Evolutionary conservation across 208 protist species (phyloP).

Genomic region (Leishmania gerbilli): DNA sequence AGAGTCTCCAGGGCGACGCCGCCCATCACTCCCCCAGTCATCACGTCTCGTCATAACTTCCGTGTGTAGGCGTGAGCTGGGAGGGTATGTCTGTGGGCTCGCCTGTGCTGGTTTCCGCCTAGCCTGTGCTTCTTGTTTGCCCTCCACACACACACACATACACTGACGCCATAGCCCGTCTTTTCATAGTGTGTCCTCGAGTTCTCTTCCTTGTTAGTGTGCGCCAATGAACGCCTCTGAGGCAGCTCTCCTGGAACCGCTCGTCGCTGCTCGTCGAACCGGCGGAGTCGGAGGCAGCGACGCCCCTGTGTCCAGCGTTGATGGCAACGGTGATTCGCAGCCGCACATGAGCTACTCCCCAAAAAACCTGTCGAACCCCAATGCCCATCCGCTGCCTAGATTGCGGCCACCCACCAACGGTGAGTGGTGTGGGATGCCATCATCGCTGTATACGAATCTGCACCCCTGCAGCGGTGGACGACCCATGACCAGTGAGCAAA

Average conservation of each 20-base stretch:
- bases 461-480: neutral
- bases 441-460: neutral
- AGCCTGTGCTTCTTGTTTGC: neutral
- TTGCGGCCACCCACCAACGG: neutral
- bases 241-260: neutral
- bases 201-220: neutral
- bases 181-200: neutral
- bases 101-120: neutral
- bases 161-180: neutral
- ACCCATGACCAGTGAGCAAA: neutral
- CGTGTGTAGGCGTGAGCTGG: neutral
- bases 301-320: neutral
- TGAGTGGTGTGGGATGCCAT: neutral
- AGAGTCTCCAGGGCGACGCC: neutral
- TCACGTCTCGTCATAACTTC: neutral
- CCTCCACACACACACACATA: neutral
- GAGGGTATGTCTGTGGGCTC: neutral
- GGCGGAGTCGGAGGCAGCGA: neutral
- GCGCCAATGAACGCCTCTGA: slow-evolving; percentile 16
- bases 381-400: neutral
- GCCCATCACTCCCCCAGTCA: neutral
- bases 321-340: neutral
- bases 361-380: neutral
- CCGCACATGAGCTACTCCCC: neutral
- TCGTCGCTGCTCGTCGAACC: neutral